Percentiles rank a stretch among this genome's conserved stretches.
These are phyloP conservation scores for Entomortierella parvispora DNA, from an alignment of 192 early-diverging fungal species.

Conservation along the genomic window DNA sequence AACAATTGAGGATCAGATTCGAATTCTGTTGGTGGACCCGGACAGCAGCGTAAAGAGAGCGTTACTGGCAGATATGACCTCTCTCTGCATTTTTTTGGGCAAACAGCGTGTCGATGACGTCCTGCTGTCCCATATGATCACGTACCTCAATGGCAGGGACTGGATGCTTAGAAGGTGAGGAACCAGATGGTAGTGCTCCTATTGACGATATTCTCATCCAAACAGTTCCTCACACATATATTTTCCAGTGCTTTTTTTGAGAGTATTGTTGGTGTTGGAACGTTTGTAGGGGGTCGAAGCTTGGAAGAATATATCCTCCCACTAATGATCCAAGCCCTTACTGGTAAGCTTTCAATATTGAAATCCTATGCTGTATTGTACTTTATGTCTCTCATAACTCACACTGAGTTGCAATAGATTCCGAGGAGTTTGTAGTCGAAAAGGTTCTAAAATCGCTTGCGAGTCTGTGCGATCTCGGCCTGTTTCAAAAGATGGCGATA, in stretches of 20 bases:
- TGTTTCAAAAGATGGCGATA: conserved; percentile 79
- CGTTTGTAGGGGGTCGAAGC: conserved; percentile 85
- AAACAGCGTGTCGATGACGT: conserved; percentile 84
- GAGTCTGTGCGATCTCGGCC: conserved; percentile 77
- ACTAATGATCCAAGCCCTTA: conserved; percentile 86
- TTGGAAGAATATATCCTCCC: conserved; percentile 95
- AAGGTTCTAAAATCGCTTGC: conserved; percentile 88
- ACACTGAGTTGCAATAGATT: conserved; percentile 61
- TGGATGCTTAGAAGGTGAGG: conserved; percentile 89
- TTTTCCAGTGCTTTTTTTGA: conserved; percentile 89
- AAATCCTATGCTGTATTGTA: neutral
- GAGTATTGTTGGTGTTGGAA: conserved; percentile 89
- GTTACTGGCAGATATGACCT: conserved; percentile 82
- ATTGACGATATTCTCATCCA: neutral
- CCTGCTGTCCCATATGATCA: conserved; percentile 92
- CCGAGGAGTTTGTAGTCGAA: conserved; percentile 92
- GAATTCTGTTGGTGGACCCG: conserved; percentile 81
- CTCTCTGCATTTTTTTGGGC: conserved; percentile 87
- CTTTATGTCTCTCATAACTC: neutral
- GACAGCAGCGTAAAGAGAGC: conserved; percentile 87
- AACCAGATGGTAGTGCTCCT: neutral
- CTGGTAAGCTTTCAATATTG: conserved; percentile 52
- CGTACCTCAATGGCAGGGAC: conserved; percentile 95
- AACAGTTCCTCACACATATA: neutral
- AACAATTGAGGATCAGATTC: conserved; percentile 84